phyloP scores from a whole-genome alignment of 768 basidiomycete genomes.

The Pleurotus tuoliensis region DNA sequence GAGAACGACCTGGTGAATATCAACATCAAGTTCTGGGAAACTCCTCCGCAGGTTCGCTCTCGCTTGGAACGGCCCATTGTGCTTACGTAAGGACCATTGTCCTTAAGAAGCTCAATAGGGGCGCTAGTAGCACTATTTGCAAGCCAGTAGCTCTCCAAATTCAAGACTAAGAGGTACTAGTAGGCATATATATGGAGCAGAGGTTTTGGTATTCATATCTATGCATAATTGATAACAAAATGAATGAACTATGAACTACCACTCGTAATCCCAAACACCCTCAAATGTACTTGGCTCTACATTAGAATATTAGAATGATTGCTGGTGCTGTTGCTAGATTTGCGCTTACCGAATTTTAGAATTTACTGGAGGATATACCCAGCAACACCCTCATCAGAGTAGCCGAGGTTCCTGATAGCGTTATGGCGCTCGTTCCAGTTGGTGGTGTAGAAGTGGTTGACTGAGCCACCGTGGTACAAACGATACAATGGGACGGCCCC shows the following conservation, averaged over 20 bases:
- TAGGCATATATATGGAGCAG: not conserved
- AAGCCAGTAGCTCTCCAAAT: not conserved
- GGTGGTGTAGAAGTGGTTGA: slow-evolving; percentile 10
- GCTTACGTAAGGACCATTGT: not conserved
- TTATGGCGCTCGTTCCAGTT: slow-evolving; percentile 1
- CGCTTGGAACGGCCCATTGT: not conserved
- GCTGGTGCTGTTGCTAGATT: no score
- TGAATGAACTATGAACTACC: not conserved
- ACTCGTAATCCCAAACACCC: not conserved
- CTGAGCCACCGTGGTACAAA: not conserved
- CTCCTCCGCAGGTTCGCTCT: not conserved
- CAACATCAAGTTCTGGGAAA: slow-evolving; percentile 2
- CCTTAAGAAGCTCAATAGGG: not conserved
- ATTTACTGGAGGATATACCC: slow-evolving; percentile 5
- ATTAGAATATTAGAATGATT: not conserved
- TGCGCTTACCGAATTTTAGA: not conserved
- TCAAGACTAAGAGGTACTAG: not conserved
- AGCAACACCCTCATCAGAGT: slow-evolving; percentile 8
- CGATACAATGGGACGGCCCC: slow-evolving; percentile 6
- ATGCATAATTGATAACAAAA: not conserved
- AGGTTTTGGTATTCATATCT: not conserved
- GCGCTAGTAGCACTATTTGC: not conserved
- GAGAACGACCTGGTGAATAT: slow-evolving; percentile 1
- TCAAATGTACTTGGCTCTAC: not conserved
- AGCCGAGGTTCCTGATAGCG: slow-evolving; percentile 5